Evolutionary conservation across 768 basidiomycete species (phyloP), one percentile per base, ranked within the genome.

Genomic region (Russula foetens): DNA sequence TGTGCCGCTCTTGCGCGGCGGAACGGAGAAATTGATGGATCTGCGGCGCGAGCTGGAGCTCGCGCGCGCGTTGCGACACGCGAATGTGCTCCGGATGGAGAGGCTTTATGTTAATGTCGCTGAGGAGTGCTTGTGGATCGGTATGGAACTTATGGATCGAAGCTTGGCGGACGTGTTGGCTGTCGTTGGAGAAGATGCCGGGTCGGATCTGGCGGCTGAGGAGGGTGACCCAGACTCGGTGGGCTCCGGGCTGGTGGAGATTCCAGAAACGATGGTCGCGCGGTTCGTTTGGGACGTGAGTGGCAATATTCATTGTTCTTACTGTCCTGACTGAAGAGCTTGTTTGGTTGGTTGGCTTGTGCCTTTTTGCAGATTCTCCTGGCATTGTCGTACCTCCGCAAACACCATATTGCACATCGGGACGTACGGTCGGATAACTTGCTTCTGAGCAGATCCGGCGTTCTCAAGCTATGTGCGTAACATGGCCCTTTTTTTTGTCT

Each of bases 141-240:
- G 85, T 63, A 93, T 93, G 91, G 90, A 92, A 70, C 80, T 92
- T 33, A 91, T 93, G 90, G 89, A 91, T 67, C 79, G 90, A 63
- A 91, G 89, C 69, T 74, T 93, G 65, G 91, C 91, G 66, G 91
- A 93, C 70, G 79, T 93, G 48, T 77, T 92, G 17, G 81, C 76
- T 17, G 71, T 91, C 21, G 51, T 49, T 0, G 61, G 51, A 17
- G 48, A 46, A 31, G 60, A 56, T 12, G 23, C 38, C 7, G 48
- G 12, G 58, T 23, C 29, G 35, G 81, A 81, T 35, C 14, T 11
- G 7, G 79, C 75, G 14, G 76, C 17, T 3, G 1, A 82, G 61
- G 88, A 88, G 0, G 71, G 90, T 39, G 75, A 14, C 3, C 21
- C 4, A 2, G 33, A 38, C 11, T 41, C 39, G 3, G 48, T 79